Evolutionary conservation across 2,329 filamentous ascomycete genomes (phyloP).

Genomic region (Westerdykella sp.): DNA sequence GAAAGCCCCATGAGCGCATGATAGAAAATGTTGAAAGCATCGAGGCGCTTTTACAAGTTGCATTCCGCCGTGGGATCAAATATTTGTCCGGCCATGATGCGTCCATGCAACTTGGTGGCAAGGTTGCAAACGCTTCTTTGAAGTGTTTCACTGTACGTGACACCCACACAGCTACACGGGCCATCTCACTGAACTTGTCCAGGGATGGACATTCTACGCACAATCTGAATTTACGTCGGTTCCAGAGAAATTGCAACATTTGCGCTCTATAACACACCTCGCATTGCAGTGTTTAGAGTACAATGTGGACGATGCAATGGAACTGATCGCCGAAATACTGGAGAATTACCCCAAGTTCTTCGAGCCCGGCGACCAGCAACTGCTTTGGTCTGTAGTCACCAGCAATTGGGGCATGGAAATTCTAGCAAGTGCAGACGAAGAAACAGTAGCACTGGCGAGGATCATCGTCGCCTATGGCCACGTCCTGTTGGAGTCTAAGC

Average conservation of each 20-base stretch:
- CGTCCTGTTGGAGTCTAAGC: constrained; percentile 27
- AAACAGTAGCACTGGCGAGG: constrained; percentile 30
- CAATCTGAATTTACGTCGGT: constrained; percentile 57
- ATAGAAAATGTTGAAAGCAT: constrained; percentile 48
- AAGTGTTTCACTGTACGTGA: constrained; percentile 30
- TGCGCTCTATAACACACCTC: constrained; percentile 55
- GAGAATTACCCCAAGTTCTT: constrained; percentile 34
- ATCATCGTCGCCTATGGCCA: constrained; percentile 34
- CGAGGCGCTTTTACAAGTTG: constrained; percentile 43
- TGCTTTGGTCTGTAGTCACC: constrained; percentile 30
- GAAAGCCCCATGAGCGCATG: constrained; percentile 48
- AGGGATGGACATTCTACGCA: constrained; percentile 71
- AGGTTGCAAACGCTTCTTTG: constrained; percentile 29
- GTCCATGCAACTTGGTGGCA: constrained; percentile 24
- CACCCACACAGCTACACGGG: not conserved
- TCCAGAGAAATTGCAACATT: constrained; percentile 51
- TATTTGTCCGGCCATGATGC: constrained; percentile 22
- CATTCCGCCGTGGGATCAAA: constrained; percentile 33
- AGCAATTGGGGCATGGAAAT: constrained; percentile 34
- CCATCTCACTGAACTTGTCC: constrained; percentile 7
- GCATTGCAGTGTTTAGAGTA: constrained; percentile 57
- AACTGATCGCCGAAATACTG: constrained; percentile 31
- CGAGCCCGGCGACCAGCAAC: constrained; percentile 24
- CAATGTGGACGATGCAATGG: constrained; percentile 43
- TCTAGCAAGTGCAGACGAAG: constrained; percentile 29